Evolutionary conservation across 2,329 filamentous ascomycete genomes (phyloP), one percentile per base, ranked within the genome.

Genomic region (Pseudogymnoascus sp.): DNA sequence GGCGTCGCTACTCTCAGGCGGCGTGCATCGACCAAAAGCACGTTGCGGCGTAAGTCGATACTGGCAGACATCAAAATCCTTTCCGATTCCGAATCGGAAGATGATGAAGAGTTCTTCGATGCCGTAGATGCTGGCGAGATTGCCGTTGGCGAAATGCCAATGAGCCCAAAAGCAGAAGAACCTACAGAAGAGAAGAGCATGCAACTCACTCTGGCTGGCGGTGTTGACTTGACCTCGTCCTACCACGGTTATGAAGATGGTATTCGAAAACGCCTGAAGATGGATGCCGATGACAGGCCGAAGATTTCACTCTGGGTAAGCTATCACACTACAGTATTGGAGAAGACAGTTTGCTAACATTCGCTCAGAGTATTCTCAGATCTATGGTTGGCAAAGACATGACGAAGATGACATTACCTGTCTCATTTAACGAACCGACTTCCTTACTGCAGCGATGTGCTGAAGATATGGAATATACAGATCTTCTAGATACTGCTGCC

Each of bases 361-460:
- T 62, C 7, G n/a, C 1, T 40, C 68, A 97, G 93, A 89, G 89
- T 68, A 97, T 99, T 69, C 79, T 99, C 67, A 99, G 97, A 79
- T 97, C 93, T 21, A 97, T 99, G 95, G 96, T 99, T 76, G 95
- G 95, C 67, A 97, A 99, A 75, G 95, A 99, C 73, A 97, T 99
- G 95, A 97, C 95, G 39, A 97, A 96, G 80, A 99, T 99, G 93
- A 97, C 95, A 0, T 79, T 99, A 18, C 95, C 95, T 0, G 95
- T 99, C 1, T 96, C 95, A 0, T 97, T 99, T 80, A 99, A 99
- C 77, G 95, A 99, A 76, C 95, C 95, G 0, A 99, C 95, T 0
- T 97, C 95, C 5, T 80, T 99, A 11, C 83, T 99, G 7, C 95
- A 97, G 75, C 90, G 95, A 73, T 93, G 96, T 47, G 91, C 91